phyloP scores from a whole-genome alignment of 106 monocot genomes.

The Dendrobium catenatum region DNA sequence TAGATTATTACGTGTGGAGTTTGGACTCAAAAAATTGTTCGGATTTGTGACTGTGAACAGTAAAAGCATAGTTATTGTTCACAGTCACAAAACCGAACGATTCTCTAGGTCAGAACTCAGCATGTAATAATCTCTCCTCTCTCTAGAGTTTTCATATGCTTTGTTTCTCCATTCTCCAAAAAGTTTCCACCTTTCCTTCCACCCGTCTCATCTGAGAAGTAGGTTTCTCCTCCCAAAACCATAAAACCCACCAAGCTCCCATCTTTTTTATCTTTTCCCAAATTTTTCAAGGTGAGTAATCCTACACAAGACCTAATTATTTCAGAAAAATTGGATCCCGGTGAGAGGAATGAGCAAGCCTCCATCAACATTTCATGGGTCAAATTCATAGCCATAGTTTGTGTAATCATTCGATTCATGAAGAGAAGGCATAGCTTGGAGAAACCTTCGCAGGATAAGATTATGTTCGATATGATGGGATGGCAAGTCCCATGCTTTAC shows the following conservation, averaged over 20 bases:
- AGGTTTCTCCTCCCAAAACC: not conserved
- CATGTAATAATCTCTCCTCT: not conserved
- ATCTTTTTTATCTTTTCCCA: not conserved
- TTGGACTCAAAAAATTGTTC: too few relatives aligned
- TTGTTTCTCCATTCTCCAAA: not conserved
- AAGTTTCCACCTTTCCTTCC: not conserved
- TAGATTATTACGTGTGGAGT: too few relatives aligned
- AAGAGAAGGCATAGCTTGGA: slow-evolving; percentile 30
- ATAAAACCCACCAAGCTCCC: not conserved
- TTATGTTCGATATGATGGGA: slow-evolving; percentile 15
- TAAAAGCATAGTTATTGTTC: too few relatives aligned
- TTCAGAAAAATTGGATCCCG: not conserved
- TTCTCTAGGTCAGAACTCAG: too few relatives aligned
- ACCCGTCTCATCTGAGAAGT: not conserved
- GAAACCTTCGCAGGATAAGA: slow-evolving; percentile 12
- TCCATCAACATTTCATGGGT: not conserved
- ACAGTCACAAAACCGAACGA: too few relatives aligned
- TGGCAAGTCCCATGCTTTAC: slow-evolving; percentile 12
- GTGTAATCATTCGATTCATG: slow-evolving; percentile 47
- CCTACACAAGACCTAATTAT: not conserved
- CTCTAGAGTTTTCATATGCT: not conserved
- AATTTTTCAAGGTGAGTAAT: not conserved
- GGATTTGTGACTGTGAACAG: too few relatives aligned
- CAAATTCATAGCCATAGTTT: slow-evolving; percentile 3
- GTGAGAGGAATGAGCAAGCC: slow-evolving; percentile 12